phyloP scores from a whole-genome alignment of 2,329 filamentous ascomycete genomes.

The Alternaria viburni region DNA sequence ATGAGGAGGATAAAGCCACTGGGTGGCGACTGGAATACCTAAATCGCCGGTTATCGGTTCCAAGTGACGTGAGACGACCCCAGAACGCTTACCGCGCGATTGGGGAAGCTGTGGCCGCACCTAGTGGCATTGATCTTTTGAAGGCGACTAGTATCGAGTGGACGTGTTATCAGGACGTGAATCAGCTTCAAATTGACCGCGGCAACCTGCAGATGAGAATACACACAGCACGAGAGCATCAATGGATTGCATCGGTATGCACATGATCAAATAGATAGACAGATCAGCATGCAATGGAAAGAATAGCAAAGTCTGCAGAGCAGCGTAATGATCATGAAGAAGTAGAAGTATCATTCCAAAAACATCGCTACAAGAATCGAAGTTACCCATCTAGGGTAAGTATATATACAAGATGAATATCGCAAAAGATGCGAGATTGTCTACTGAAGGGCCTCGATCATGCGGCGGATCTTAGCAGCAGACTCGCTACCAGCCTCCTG shows the following conservation, averaged over 20 bases:
- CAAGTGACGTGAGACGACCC: too few species aligned
- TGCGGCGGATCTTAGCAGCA: slow-evolving; percentile 21
- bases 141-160: not conserved
- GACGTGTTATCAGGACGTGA: not conserved
- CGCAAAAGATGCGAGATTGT: not conserved
- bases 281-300: not conserved
- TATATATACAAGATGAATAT: slow-evolving; percentile 6
- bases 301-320: not conserved
- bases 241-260: not conserved
- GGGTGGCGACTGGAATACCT: too few species aligned
- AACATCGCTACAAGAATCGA: slow-evolving; percentile 19
- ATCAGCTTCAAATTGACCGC: not conserved
- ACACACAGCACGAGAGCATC: not conserved
- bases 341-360: slow-evolving; percentile 6
- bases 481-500: slow-evolving; percentile 14
- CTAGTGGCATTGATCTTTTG: not conserved
- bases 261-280: too few species aligned
- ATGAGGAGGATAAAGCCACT: too few species aligned
- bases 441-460: slow-evolving; percentile 22
- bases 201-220: not conserved
- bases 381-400: slow-evolving; percentile 11
- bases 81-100: too few species aligned
- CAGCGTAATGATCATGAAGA: not conserved
- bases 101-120: not conserved
- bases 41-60: too few species aligned